These are phyloP conservation scores for Davidsoniella neocaledoniae DNA, from an alignment of 2,329 filamentous ascomycete genomes.

Conservation along the genomic window DNA sequence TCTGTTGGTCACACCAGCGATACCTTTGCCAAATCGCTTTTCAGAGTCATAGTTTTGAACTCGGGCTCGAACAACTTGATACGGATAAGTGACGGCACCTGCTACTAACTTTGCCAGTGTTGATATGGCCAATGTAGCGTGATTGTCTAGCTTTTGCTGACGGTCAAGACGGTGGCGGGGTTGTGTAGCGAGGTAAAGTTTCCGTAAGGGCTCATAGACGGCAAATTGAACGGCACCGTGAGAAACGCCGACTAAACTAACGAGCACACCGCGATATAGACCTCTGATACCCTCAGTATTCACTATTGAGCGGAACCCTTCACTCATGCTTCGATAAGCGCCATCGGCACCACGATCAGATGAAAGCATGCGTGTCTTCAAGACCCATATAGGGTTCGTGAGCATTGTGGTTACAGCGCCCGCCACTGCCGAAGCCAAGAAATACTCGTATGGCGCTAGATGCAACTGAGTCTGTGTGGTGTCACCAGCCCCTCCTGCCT, in stretches of 20 bases:
- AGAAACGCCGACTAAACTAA: slow-evolving; percentile 69
- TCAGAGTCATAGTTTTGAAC: slow-evolving; percentile 81
- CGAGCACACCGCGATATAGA: slow-evolving; percentile 75
- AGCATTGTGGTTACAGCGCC: slow-evolving; percentile 63
- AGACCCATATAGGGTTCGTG: slow-evolving; percentile 94
- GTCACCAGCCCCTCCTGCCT: neutral
- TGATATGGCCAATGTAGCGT: slow-evolving; percentile 67
- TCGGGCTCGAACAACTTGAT: slow-evolving; percentile 77
- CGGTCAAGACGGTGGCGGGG: slow-evolving; percentile 19
- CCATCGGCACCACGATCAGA: slow-evolving; percentile 57
- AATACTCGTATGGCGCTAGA: slow-evolving; percentile 56
- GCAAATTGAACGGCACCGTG: slow-evolving; percentile 94
- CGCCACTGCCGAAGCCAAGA: slow-evolving; percentile 52
- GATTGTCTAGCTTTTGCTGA: slow-evolving; percentile 26
- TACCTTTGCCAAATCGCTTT: slow-evolving; percentile 51
- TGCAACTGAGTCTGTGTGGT: slow-evolving; percentile 18
- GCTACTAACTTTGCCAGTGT: slow-evolving; percentile 73
- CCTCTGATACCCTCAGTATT: slow-evolving; percentile 56
- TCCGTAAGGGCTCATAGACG: slow-evolving; percentile 63
- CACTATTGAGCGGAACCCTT: slow-evolving; percentile 52
- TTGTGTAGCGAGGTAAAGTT: slow-evolving; percentile 30
- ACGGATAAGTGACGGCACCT: slow-evolving; percentile 81
- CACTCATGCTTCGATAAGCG: slow-evolving; percentile 64
- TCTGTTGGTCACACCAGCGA: slow-evolving; percentile 51
- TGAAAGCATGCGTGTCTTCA: slow-evolving; percentile 93